A percentile compares a stretch with the other conserved stretches of the same genome.
Conservation (phyloP, 2,329 filamentous ascomycete genomes). For the Aspergillus fructus region DNA sequence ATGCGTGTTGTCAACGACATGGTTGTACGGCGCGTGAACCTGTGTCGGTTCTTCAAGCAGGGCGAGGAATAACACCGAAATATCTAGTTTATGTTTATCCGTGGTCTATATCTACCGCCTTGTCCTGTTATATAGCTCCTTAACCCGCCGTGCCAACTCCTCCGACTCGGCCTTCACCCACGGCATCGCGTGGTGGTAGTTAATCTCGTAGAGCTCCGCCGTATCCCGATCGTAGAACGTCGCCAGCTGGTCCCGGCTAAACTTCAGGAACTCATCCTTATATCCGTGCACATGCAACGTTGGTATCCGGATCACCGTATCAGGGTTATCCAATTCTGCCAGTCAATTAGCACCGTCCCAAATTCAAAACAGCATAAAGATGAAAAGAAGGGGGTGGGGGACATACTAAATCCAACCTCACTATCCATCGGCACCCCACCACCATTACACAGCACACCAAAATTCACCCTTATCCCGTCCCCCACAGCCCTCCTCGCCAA, state of each 20-base stretch:
- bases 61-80: not conserved
- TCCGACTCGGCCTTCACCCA: conserved; percentile 21
- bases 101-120: not conserved
- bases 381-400: not conserved
- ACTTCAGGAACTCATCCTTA: conserved; percentile 18
- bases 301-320: conserved; percentile 12
- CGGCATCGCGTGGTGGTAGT: conserved; percentile 27
- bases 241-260: conserved; percentile 17
- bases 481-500: not conserved
- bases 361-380: too few relatives aligned
- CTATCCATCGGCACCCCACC: conserved; percentile 21
- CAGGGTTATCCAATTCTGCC: not conserved
- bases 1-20: not conserved
- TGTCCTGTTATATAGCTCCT: conserved; percentile 14
- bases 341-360: not conserved
- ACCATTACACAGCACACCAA: conserved; percentile 24
- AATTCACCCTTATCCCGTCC: conserved; percentile 8
- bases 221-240: conserved; percentile 15
- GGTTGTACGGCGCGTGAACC: not conserved
- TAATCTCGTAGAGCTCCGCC: conserved; percentile 17
- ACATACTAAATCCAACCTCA: conserved; percentile 17
- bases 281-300: conserved; percentile 24
- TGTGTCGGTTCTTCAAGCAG: too few relatives aligned
- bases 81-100: not conserved
- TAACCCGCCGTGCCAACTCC: conserved; percentile 16